A percentile compares a stretch with the other conserved stretches of the same genome.
Evolutionary conservation across 176 grass and related monocot species (phyloP).

Genomic region (Aegilops tauschii): DNA sequence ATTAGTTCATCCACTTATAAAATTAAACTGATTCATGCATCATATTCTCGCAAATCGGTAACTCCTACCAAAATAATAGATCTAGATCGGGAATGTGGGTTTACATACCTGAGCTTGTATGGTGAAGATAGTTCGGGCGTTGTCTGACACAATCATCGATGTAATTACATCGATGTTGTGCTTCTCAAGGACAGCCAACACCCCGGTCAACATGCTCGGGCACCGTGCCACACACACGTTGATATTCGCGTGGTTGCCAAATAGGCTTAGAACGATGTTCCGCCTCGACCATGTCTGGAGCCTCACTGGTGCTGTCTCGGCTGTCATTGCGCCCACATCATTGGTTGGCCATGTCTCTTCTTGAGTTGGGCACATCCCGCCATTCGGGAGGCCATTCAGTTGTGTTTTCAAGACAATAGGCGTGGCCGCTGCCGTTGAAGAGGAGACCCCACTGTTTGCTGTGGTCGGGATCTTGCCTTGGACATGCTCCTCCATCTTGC

Average conservation of each 20-base stretch:
- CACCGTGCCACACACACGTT: constrained; percentile 22
- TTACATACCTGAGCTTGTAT: constrained; percentile 62
- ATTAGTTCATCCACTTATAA: too few species aligned
- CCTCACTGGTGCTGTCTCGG: background rate
- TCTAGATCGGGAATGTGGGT: background rate
- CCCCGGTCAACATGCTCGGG: constrained; percentile 19
- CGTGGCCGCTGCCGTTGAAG: background rate
- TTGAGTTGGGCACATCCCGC: background rate
- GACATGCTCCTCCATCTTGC: constrained; percentile 34
- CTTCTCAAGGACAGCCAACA: constrained; percentile 53
- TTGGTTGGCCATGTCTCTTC: background rate
- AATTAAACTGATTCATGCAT: too few species aligned
- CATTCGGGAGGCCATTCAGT: constrained; percentile 15
- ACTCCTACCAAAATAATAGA: background rate
- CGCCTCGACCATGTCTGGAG: constrained; percentile 56
- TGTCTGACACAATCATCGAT: constrained; percentile 20
- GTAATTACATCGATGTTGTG: constrained; percentile 52
- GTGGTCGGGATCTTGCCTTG: background rate
- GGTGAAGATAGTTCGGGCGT: constrained; percentile 23
- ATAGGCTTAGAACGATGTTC: constrained; percentile 53
- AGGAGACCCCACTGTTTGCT: background rate
- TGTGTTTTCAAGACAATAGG: background rate
- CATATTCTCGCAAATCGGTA: background rate
- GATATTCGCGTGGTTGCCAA: constrained; percentile 38
- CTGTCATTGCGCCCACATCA: background rate